A percentile compares a stretch with the other conserved stretches of the same genome.
These are phyloP conservation scores for Secale cereale DNA, from an alignment of 176 grass and related monocot species.

Conservation along the genomic window DNA sequence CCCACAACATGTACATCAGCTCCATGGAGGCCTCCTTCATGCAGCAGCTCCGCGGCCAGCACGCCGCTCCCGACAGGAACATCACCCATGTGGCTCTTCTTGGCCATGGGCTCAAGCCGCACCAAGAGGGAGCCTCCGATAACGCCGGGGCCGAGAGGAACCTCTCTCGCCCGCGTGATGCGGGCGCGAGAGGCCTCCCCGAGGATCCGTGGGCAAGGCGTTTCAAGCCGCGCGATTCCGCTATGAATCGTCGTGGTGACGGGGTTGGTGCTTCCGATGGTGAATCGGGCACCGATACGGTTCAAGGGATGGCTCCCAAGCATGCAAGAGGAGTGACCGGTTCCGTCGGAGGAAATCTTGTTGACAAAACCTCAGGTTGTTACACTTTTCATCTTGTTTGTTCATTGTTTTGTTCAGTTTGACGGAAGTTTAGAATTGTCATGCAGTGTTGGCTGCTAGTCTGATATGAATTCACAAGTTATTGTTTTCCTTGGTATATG, in stretches of 20 bases:
- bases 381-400: not conserved
- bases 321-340: constrained; percentile 23
- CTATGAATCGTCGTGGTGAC: not conserved
- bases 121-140: constrained; percentile 14
- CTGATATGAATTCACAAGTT: not conserved
- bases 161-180: not conserved
- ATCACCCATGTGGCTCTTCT: not conserved
- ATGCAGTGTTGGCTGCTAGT: not conserved
- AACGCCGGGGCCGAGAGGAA: constrained; percentile 25
- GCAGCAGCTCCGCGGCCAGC: constrained; percentile 35
- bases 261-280: not conserved
- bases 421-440: not conserved
- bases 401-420: not conserved
- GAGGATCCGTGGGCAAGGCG: constrained; percentile 55
- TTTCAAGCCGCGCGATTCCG: constrained; percentile 19
- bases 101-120: constrained; percentile 32
- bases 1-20: constrained; percentile 52
- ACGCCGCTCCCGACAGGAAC: not conserved
- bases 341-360: constrained; percentile 9
- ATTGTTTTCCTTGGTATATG: not conserved
- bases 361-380: constrained; percentile 45
- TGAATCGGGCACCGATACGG: constrained; percentile 29
- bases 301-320: not conserved
- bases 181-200: not conserved
- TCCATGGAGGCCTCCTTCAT: constrained; percentile 71